A percentile compares a stretch with the other conserved stretches of the same genome.
phyloP scores from a whole-genome alignment of 1,284 basidiomycete genomes.

The Fomitopsis pinicola region DNA sequence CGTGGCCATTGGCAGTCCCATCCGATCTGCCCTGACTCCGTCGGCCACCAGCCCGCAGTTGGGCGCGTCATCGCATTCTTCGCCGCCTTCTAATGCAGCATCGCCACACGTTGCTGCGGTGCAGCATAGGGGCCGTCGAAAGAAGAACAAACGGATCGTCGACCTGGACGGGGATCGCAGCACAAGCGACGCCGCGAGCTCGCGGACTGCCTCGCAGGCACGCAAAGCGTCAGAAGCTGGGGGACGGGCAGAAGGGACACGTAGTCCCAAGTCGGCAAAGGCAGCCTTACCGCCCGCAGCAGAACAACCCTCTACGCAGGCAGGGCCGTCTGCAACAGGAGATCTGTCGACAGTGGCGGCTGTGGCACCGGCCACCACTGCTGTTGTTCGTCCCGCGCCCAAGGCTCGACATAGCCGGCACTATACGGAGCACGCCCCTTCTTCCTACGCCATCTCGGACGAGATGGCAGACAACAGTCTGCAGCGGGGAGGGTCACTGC shows the following conservation, averaged over 20 bases:
- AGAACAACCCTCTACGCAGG: not conserved
- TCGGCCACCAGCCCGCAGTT: slow-evolving; percentile 30
- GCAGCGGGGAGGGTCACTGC: slow-evolving; percentile 10
- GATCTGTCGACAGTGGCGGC: not conserved
- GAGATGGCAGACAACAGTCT: slow-evolving; percentile 3
- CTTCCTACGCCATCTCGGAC: slow-evolving; percentile 4
- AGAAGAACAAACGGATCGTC: slow-evolving; percentile 67
- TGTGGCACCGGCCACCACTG: slow-evolving; percentile 7
- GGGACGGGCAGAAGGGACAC: not conserved
- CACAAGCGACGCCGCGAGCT: slow-evolving; percentile 27
- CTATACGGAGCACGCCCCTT: slow-evolving; percentile 41
- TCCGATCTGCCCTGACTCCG: slow-evolving; percentile 22
- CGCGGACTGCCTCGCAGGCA: slow-evolving; percentile 21
- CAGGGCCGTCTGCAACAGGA: not conserved
- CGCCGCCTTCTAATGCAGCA: slow-evolving; percentile 39
- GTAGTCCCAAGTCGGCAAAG: not conserved
- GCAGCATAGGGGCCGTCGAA: slow-evolving; percentile 42
- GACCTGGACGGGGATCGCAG: slow-evolving; percentile 46
- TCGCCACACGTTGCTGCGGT: slow-evolving; percentile 37
- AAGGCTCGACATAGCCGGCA: slow-evolving; percentile 35
- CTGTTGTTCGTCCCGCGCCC: slow-evolving; percentile 13
- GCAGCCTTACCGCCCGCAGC: not conserved
- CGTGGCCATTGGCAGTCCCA: slow-evolving; percentile 44
- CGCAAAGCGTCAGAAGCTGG: slow-evolving; percentile 1
- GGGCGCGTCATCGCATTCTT: slow-evolving; percentile 19